These are phyloP conservation scores for Penicillium expansum DNA, from an alignment of 2,329 filamentous ascomycete species.

Conservation along the genomic window DNA sequence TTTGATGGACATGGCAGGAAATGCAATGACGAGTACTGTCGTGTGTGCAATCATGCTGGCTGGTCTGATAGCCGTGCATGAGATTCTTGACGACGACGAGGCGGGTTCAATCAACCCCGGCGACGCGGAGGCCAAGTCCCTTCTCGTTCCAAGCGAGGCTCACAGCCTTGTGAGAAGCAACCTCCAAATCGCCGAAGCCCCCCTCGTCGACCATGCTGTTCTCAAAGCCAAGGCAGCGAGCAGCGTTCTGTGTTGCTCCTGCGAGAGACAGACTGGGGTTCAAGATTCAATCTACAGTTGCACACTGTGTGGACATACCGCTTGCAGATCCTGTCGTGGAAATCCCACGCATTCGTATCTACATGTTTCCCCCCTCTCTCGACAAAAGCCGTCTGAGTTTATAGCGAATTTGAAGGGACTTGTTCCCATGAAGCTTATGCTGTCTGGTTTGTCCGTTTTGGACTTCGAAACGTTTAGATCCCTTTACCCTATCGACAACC, in stretches of 20 bases:
- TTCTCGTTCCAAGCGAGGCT: conserved; percentile 11
- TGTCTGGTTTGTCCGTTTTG: conserved; percentile 30
- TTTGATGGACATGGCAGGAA: conserved; percentile 69
- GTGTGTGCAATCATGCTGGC: conserved; percentile 63
- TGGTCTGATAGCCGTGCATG: conserved; percentile 50
- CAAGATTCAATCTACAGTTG: conserved; percentile 49
- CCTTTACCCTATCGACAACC: conserved; percentile 13
- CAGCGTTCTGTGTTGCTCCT: conserved; percentile 54
- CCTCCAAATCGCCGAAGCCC: conserved; percentile 10
- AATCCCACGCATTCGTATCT: conserved; percentile 54
- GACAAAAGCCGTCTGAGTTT: conserved; percentile 46
- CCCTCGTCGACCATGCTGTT: conserved; percentile 10
- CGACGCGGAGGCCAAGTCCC: conserved; percentile 3
- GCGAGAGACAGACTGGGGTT: conserved; percentile 51
- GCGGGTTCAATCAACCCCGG: background rate
- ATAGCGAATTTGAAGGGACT: conserved; percentile 41
- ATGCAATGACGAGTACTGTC: conserved; percentile 75
- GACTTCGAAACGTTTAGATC: conserved; percentile 23
- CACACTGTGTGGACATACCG: conserved; percentile 53
- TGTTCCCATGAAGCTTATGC: conserved; percentile 43
- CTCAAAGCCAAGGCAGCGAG: conserved; percentile 25
- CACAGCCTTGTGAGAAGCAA: conserved; percentile 14
- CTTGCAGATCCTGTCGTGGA: conserved; percentile 53
- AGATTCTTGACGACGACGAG: conserved; percentile 28
- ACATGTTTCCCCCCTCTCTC: conserved; percentile 21